These are phyloP conservation scores for Akanthomyces lecanii DNA, from an alignment of 2,329 filamentous ascomycete species.

Conservation along the genomic window DNA sequence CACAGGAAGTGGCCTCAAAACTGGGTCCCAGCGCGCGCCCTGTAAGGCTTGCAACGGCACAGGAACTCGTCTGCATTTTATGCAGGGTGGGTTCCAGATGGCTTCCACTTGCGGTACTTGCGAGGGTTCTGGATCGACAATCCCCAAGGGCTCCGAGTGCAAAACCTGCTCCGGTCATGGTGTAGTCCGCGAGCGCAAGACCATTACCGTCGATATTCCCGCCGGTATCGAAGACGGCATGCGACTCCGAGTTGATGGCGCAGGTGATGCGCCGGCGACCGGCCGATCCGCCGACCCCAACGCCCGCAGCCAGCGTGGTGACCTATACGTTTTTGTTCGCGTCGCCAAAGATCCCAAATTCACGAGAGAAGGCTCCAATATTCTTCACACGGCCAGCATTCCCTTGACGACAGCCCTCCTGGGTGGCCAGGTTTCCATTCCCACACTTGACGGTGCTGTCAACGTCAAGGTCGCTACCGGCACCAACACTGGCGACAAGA, in stretches of 20 bases:
- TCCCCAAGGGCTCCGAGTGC: constrained; percentile 79
- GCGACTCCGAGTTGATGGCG: constrained; percentile 77
- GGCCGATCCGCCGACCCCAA: constrained; percentile 63
- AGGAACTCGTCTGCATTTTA: constrained; percentile 79
- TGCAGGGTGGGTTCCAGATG: constrained; percentile 95
- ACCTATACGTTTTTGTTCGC: constrained; percentile 85
- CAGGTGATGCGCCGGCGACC: constrained; percentile 81
- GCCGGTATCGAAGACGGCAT: constrained; percentile 96
- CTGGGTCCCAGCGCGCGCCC: constrained; percentile 65
- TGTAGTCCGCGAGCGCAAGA: constrained; percentile 76
- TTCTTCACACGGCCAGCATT: constrained; percentile 86
- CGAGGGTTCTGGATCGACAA: constrained; percentile 69
- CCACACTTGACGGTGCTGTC: constrained; percentile 85
- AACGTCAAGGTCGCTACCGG: constrained; percentile 89
- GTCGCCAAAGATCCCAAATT: constrained; percentile 91
- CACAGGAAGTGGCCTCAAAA: constrained; percentile 76
- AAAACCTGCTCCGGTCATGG: constrained; percentile 75
- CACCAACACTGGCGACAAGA: constrained; percentile 86
- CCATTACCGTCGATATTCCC: constrained; percentile 85
- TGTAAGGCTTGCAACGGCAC: constrained; percentile 83
- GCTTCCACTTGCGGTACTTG: constrained; percentile 81
- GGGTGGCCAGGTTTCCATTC: constrained; percentile 83
- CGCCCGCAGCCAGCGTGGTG: constrained; percentile 67
- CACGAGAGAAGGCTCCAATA: constrained; percentile 79
- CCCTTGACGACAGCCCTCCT: constrained; percentile 90